These are phyloP conservation scores for Trichothecium sympodiale DNA, from an alignment of 2,329 filamentous ascomycete genomes.

Conservation along the genomic window DNA sequence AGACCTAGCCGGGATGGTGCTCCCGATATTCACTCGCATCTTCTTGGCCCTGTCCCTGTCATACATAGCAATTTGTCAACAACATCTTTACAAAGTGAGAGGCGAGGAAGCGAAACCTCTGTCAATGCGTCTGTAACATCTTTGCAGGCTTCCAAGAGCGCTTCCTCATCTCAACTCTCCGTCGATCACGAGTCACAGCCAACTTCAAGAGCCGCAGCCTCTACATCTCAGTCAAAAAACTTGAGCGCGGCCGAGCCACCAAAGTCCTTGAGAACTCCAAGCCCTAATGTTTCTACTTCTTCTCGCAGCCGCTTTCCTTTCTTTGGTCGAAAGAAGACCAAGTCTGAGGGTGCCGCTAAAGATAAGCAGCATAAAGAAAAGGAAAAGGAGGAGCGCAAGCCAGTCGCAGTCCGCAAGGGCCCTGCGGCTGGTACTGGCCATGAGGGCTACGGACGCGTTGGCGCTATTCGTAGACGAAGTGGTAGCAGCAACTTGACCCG, in stretches of 20 bases:
- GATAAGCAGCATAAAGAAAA: constrained; percentile 39
- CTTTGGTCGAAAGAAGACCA: constrained; percentile 62
- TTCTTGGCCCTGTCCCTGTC: constrained; percentile 38
- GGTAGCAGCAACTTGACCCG: constrained; percentile 40
- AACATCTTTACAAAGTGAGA: constrained; percentile 32
- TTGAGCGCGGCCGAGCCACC: constrained; percentile 9
- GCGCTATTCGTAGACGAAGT: constrained; percentile 50
- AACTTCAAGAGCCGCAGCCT: not conserved
- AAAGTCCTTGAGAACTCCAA: constrained; percentile 31
- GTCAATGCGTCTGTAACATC: constrained; percentile 14
- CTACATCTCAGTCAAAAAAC: constrained; percentile 11
- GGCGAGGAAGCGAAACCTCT: constrained; percentile 31
- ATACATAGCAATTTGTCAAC: constrained; percentile 53
- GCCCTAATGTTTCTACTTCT: constrained; percentile 41
- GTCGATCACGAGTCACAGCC: no score
- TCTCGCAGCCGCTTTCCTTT: constrained; percentile 62
- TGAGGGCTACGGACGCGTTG: constrained; percentile 67
- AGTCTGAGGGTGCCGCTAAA: constrained; percentile 30
- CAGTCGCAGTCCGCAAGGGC: constrained; percentile 49
- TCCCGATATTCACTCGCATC: constrained; percentile 46
- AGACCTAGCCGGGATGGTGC: constrained; percentile 61
- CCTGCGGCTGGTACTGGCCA: constrained; percentile 89
- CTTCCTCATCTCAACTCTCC: constrained; percentile 20
- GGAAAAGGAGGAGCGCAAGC: constrained; percentile 21
- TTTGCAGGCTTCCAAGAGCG: constrained; percentile 15